Percentiles rank a stretch among this genome's conserved stretches.
Evolutionary conservation across 2,329 filamentous ascomycete genomes (phyloP).

Genomic region (Colletotrichum lindemuthianum): DNA sequence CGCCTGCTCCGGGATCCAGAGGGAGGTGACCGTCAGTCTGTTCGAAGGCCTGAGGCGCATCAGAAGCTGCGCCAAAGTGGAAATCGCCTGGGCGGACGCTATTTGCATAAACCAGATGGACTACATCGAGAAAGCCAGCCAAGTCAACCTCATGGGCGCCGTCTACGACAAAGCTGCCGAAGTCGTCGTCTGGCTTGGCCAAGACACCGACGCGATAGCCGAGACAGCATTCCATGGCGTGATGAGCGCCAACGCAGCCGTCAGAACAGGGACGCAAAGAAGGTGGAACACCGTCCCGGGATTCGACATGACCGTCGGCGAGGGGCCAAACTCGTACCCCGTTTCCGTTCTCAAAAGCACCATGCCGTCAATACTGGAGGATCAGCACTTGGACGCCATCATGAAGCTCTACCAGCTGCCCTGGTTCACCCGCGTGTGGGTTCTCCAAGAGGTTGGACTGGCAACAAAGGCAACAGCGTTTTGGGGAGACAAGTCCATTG

Average conservation of each 20-base stretch:
- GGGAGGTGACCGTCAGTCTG: background rate
- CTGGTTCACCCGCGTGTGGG: constrained; percentile 5
- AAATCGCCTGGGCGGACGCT: constrained; percentile 38
- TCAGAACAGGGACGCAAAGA: background rate
- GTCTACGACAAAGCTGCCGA: constrained; percentile 38
- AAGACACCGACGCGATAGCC: background rate
- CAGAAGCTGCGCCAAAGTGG: constrained; percentile 18
- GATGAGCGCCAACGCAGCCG: background rate
- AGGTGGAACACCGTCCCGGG: background rate
- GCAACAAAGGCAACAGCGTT: background rate
- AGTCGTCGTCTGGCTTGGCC: constrained; percentile 38
- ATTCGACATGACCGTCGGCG: background rate
- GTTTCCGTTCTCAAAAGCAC: background rate
- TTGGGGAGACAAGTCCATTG: constrained; percentile 5
- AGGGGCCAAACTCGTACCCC: background rate
- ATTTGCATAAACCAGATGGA: constrained; percentile 41
- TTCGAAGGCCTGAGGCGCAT: background rate
- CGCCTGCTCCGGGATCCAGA: background rate
- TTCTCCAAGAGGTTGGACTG: constrained; percentile 4
- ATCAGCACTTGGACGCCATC: background rate
- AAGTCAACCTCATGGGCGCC: constrained; percentile 39
- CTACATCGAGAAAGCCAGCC: constrained; percentile 34
- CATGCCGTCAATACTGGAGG: background rate
- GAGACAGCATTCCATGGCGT: background rate
- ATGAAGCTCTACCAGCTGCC: background rate